A percentile compares a stretch with the other conserved stretches of the same genome.
phyloP scores from a whole-genome alignment of 2,329 filamentous ascomycete genomes.

The Zarea fungicola region DNA sequence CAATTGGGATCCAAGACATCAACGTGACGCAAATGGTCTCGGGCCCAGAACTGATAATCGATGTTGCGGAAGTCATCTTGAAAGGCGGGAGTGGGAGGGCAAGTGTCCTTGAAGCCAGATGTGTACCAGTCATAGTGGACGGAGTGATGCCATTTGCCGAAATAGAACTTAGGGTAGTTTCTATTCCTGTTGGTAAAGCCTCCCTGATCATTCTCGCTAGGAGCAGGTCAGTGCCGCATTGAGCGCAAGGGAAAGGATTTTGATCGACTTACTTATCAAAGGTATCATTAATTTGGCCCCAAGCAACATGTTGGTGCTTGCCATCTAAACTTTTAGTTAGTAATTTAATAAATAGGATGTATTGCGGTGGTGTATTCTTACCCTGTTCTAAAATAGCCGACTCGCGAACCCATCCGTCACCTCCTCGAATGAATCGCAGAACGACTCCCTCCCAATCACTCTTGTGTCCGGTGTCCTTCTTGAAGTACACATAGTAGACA shows the following conservation, averaged over 20 bases:
- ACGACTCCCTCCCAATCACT: constrained; percentile 21
- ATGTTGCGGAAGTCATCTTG: constrained; percentile 18
- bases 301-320: constrained; percentile 15
- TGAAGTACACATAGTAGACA: constrained; percentile 22
- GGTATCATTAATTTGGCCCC: constrained; percentile 18
- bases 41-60: constrained; percentile 19
- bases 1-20: no score
- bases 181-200: constrained; percentile 16
- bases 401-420: constrained; percentile 15
- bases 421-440: constrained; percentile 17
- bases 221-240: no score
- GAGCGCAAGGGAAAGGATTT: no score
- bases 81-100: constrained; percentile 14
- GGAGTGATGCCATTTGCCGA: constrained; percentile 17
- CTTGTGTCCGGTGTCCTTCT: constrained; percentile 22
- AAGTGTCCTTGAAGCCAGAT: constrained; percentile 16
- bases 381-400: constrained; percentile 16
- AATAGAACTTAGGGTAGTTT: constrained; percentile 18
- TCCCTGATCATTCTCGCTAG: constrained; percentile 13
- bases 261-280: no score
- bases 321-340: no score
- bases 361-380: no score
- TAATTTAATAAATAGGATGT: no score
- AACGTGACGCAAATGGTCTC: no score
- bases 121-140: constrained; percentile 18